A percentile compares a stretch with the other conserved stretches of the same genome.
phyloP scores from a whole-genome alignment of 129 eudicot genomes.

The Arctium minus region DNA sequence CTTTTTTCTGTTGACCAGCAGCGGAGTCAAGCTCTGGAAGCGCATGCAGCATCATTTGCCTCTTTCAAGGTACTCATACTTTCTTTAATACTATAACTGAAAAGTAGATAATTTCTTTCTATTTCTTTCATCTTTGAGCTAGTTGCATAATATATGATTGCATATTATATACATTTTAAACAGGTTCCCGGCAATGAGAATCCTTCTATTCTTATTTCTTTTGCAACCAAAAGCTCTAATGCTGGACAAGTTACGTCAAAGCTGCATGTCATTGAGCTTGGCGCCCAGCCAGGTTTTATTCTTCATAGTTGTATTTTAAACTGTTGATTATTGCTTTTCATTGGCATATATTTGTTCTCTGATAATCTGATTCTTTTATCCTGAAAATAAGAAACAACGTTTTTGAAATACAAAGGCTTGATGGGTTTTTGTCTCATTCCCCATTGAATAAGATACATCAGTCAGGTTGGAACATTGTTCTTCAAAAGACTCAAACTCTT shows the following conservation, averaged over 20 bases:
- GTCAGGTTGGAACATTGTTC: neutral
- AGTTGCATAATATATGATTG: neutral
- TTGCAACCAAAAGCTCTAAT: slow-evolving; percentile 84
- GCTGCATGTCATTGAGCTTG: slow-evolving; percentile 91
- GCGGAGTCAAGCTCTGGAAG: slow-evolving; percentile 96
- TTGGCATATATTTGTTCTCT: neutral
- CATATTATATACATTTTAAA: neutral
- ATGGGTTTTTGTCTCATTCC: neutral
- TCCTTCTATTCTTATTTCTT: slow-evolving; percentile 81
- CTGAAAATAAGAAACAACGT: slow-evolving; percentile 5
- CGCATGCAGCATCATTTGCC: slow-evolving; percentile 95
- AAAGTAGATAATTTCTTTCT: neutral
- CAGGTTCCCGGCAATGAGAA: slow-evolving; percentile 89
- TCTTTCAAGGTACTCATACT: slow-evolving; percentile 49
- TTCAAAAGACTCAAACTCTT: neutral
- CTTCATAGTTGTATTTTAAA: neutral
- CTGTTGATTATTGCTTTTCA: neutral
- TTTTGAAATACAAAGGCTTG: neutral
- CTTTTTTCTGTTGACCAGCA: slow-evolving; percentile 90
- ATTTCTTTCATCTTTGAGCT: neutral
- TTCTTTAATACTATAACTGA: neutral
- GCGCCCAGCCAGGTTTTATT: slow-evolving; percentile 84
- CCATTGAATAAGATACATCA: neutral
- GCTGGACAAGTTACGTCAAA: slow-evolving; percentile 87
- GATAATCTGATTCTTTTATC: neutral